Conservation (phyloP, 768 basidiomycete genomes). For the Russula abietina region DNA sequence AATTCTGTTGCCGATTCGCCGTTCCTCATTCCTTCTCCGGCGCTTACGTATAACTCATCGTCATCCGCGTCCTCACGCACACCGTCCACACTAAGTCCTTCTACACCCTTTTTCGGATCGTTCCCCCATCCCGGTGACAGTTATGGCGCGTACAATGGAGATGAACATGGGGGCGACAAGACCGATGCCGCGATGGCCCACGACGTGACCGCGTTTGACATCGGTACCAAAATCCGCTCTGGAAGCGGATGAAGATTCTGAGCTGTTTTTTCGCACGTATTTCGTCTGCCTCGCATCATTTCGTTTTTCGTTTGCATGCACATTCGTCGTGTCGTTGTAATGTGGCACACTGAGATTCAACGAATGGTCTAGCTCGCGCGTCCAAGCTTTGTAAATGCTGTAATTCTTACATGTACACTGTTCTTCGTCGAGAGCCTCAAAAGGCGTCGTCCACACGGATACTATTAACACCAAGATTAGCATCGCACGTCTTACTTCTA, state of each 20-base stretch:
- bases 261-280: not conserved
- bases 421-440: slow-evolving; percentile 3
- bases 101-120: slow-evolving; percentile 64
- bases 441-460: slow-evolving; percentile 17
- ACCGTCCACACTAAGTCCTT: slow-evolving; percentile 61
- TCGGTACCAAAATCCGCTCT: slow-evolving; percentile 19
- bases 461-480: slow-evolving; percentile 15
- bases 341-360: slow-evolving; percentile 2
- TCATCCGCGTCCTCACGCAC: slow-evolving; percentile 43
- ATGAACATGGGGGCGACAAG: slow-evolving; percentile 19
- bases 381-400: slow-evolving; percentile 9
- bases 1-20: slow-evolving; percentile 36
- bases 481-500: slow-evolving; percentile 2
- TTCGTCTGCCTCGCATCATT: not conserved
- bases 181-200: slow-evolving; percentile 13
- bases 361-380: slow-evolving; percentile 3
- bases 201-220: slow-evolving; percentile 17
- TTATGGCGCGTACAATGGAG: slow-evolving; percentile 27
- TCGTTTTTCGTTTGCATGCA: slow-evolving; percentile 5
- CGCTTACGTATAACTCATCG: slow-evolving; percentile 47
- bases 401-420: slow-evolving; percentile 17
- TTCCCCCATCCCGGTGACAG: slow-evolving; percentile 36
- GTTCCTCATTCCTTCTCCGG: slow-evolving; percentile 51
- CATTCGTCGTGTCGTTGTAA: not conserved
- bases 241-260: slow-evolving; percentile 17